phyloP scores from a whole-genome alignment of 768 basidiomycete genomes.

The Asterophora parasitica region DNA sequence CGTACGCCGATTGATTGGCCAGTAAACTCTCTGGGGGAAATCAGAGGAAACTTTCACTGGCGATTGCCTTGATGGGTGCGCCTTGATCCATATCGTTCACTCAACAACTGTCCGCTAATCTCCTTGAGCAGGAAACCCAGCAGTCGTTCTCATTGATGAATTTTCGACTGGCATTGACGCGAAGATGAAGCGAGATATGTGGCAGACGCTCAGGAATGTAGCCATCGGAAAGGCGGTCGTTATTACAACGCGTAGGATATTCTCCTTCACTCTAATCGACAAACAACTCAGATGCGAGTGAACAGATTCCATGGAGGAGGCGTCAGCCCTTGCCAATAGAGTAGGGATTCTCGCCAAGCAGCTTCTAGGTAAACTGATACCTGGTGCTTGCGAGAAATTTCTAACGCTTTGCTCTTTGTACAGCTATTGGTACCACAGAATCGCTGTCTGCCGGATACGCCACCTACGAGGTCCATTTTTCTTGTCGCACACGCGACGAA shows the following conservation, averaged over 20 bases:
- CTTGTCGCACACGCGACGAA: slow-evolving; percentile 60
- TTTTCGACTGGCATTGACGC: slow-evolving; percentile 83
- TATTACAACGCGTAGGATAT: slow-evolving; percentile 60
- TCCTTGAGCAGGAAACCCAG: slow-evolving; percentile 62
- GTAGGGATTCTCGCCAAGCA: slow-evolving; percentile 73
- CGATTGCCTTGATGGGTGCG: slow-evolving; percentile 68
- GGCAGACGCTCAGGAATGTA: slow-evolving; percentile 64
- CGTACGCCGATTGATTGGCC: slow-evolving; percentile 67
- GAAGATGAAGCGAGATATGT: slow-evolving; percentile 82
- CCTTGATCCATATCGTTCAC: background rate
- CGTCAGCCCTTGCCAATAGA: slow-evolving; percentile 68
- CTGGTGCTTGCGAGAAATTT: too few relatives aligned
- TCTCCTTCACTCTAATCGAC: background rate
- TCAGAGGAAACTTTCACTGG: slow-evolving; percentile 69
- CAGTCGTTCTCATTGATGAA: slow-evolving; percentile 77
- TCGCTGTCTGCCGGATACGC: slow-evolving; percentile 63
- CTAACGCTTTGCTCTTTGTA: background rate
- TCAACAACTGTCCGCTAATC: background rate
- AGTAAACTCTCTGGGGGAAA: slow-evolving; percentile 77
- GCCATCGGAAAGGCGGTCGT: slow-evolving; percentile 65
- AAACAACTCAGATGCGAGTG: background rate
- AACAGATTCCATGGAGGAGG: slow-evolving; percentile 80
- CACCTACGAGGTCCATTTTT: slow-evolving; percentile 74
- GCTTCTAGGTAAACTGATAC: slow-evolving; percentile 49
- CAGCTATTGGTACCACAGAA: slow-evolving; percentile 65